phyloP scores from a whole-genome alignment of 441 rosid genomes.

The Theobroma grandiflorum region DNA sequence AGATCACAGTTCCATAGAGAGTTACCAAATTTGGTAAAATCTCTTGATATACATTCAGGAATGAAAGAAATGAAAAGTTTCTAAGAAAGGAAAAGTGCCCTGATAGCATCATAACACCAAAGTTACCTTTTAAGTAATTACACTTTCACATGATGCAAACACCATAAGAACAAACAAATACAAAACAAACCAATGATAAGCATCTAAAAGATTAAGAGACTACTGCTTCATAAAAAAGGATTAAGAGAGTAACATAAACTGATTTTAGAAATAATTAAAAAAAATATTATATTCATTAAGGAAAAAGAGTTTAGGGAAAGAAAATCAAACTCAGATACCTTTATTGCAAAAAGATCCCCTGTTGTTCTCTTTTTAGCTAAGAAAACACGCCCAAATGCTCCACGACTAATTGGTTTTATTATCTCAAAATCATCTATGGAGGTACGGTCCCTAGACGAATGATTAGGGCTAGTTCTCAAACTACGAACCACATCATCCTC shows the following conservation, averaged over 20 bases:
- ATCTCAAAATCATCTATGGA: conserved; percentile 98
- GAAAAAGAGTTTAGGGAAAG: background rate
- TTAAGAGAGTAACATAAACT: background rate
- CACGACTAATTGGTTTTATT: conserved; percentile 98
- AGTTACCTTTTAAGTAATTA: background rate
- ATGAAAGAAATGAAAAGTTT: background rate
- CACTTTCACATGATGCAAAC: background rate
- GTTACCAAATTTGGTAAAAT: background rate
- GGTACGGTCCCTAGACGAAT: conserved; percentile 87
- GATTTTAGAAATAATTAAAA: background rate
- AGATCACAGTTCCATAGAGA: background rate
- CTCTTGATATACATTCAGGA: background rate
- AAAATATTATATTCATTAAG: conserved; percentile 1
- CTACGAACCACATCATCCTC: conserved; percentile 97
- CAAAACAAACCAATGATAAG: background rate
- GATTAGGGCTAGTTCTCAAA: conserved; percentile 94
- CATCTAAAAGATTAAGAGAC: background rate
- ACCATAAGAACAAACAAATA: background rate
- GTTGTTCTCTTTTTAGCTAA: conserved; percentile 97
- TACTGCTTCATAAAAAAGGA: too few species aligned
- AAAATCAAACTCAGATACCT: conserved; percentile 53
- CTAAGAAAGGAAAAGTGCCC: background rate
- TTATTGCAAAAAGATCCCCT: conserved; percentile 97
- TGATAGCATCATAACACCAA: background rate
- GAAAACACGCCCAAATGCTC: conserved; percentile 99